phyloP scores from a whole-genome alignment of 148 eudicot genomes.

The Simmondsia chinensis region DNA sequence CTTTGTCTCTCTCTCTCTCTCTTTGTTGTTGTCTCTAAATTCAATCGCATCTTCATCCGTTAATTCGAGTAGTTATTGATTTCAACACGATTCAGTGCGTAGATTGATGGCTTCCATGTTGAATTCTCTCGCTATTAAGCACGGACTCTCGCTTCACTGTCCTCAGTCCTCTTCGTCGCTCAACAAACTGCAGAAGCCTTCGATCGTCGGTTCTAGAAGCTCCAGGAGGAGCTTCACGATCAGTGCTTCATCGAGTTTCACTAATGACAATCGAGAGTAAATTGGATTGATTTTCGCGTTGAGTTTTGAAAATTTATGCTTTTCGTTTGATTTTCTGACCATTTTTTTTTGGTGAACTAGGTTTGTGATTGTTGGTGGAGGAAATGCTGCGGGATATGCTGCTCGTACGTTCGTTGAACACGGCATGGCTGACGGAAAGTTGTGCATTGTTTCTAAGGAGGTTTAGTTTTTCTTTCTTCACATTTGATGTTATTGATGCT shows the following conservation, averaged over 20 bases:
- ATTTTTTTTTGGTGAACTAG: constrained; percentile 16
- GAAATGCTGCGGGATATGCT: constrained; percentile 97
- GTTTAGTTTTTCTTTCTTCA: constrained; percentile 14
- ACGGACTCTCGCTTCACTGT: constrained; percentile 39
- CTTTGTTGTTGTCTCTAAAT: not conserved
- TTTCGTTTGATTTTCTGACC: constrained; percentile 4
- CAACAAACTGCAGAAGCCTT: constrained; percentile 14
- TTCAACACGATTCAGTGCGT: constrained; percentile 19
- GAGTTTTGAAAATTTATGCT: not conserved
- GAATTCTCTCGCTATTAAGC: constrained; percentile 42
- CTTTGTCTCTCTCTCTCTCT: not conserved
- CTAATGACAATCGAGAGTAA: constrained; percentile 86
- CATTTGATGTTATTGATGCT: no score
- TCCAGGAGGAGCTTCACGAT: constrained; percentile 40
- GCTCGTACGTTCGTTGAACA: constrained; percentile 84
- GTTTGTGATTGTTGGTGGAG: constrained; percentile 95
- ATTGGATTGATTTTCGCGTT: not conserved
- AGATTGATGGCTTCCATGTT: constrained; percentile 56
- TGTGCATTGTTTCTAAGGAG: constrained; percentile 94
- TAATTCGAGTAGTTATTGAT: not conserved
- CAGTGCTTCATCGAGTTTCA: constrained; percentile 49
- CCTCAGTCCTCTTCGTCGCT: constrained; percentile 29
- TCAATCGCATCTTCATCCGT: not conserved
- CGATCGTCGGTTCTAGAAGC: constrained; percentile 29
- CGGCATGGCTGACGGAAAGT: constrained; percentile 87